Evolutionary conservation across 257 asterid genomes (phyloP), one percentile per base, ranked within the genome.

Genomic region (Capsicum rhomboideum): DNA sequence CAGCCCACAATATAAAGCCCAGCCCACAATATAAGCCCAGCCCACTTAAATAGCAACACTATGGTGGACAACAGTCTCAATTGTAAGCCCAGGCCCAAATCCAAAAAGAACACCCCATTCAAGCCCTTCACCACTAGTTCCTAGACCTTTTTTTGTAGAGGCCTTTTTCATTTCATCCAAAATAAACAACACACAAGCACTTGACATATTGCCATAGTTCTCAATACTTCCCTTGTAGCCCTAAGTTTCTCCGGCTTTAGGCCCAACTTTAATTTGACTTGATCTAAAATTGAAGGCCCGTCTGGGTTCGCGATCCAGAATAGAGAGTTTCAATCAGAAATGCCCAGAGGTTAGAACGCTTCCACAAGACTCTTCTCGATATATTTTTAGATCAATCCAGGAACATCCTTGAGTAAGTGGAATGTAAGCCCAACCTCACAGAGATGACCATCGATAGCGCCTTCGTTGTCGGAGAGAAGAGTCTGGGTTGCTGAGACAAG

Each of bases 231-330:
- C 44, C 97, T 83, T 0, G 94, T 89, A 2, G 93, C 82, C 46
- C 88, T 83, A 7, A 92, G 49, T 61, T 91, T 91, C 23, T 89
- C 92, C 2, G 94, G 95, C 84, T 86, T 42, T 0, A 93, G 85
- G 6, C 79, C 91, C 55, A 93, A n/a, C 28, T 90, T 90, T 14
- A 13, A 37, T 82, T 93, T 97, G 7, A 93, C 92, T 85, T 90
- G 94, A 50, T 93, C 95, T 18, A 93, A 56, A 1, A 93, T 91
- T 10, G 93, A 95, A 0, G 91, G 93, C 74, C 98, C 98, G 0
- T 97, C 97, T 0, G 96, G 97, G n/a, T 94, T 97, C 0, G 92
- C 94, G 0, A 91, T 86, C 97, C 94, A 93, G 79, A 93, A 93
- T 1, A 93, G 14, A 1, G 93, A 88, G 84, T 92, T 93, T 94